Conservation (phyloP, 1,139 yeast species). For the Pichia sp. region DNA sequence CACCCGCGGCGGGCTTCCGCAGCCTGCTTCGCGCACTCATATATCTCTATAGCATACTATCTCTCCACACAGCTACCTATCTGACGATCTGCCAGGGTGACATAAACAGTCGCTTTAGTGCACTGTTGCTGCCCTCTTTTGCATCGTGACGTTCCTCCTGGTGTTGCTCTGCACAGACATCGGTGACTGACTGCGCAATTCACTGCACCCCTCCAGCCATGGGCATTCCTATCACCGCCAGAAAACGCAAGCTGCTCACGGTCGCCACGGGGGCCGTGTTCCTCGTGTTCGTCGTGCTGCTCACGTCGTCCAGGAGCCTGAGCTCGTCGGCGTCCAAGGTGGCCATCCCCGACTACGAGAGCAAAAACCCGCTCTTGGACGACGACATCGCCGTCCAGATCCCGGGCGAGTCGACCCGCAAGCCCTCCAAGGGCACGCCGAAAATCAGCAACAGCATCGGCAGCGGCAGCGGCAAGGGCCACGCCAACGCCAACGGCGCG, state of each 20-base stretch:
- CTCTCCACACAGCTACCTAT: too few species aligned
- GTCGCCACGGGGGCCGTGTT: slow-evolving; percentile 29
- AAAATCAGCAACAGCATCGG: neutral
- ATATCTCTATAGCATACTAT: too few species aligned
- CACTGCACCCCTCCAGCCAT: neutral
- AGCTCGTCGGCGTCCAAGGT: too few species aligned
- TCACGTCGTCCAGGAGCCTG: slow-evolving; percentile 13
- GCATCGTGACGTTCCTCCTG: too few species aligned
- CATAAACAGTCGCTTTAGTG: too few species aligned
- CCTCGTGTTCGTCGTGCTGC: slow-evolving; percentile 25
- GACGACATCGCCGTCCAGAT: slow-evolving; percentile 7
- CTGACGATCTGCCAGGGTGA: too few species aligned
- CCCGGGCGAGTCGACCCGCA: slow-evolving; percentile 7
- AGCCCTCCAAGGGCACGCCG: neutral
- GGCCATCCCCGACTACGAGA: neutral
- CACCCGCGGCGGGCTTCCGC: too few species aligned
- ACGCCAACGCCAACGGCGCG: neutral
- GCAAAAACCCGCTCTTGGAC: neutral
- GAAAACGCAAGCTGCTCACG: slow-evolving; percentile 29
- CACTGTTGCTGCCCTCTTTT: too few species aligned
- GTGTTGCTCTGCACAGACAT: too few species aligned
- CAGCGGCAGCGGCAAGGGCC: neutral
- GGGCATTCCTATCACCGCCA: slow-evolving; percentile 14
- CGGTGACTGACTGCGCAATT: too few species aligned
- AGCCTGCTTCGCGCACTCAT: too few species aligned